A percentile compares a stretch with the other conserved stretches of the same genome.
Evolutionary conservation across 768 basidiomycete species (phyloP).

Genomic region (Rhizopogon rudus): DNA sequence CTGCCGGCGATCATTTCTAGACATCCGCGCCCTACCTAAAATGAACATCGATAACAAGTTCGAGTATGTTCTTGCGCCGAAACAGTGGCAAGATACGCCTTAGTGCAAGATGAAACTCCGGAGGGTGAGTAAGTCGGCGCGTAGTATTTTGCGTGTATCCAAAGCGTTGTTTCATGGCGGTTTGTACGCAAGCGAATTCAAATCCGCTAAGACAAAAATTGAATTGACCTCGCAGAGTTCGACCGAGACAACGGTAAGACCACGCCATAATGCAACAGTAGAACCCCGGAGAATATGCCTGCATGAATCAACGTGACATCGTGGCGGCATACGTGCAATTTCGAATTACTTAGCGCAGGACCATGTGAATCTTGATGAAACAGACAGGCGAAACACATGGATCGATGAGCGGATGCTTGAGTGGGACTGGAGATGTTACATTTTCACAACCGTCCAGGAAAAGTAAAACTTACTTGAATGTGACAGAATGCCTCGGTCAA

Average conservation of each 20-base stretch:
- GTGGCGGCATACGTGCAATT: not conserved
- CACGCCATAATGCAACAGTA: not conserved
- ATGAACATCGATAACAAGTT: not conserved
- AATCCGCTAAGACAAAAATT: no score
- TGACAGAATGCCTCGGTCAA: no score
- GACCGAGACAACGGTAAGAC: not conserved
- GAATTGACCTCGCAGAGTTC: no score
- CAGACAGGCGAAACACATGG: slow-evolving; percentile 79
- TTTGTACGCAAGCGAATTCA: no score
- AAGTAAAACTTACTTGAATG: not conserved
- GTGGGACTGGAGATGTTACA: slow-evolving; percentile 41
- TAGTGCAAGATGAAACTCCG: no score
- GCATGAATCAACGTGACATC: not conserved
- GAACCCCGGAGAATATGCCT: not conserved
- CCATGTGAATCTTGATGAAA: slow-evolving; percentile 50
- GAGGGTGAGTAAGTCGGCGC: no score
- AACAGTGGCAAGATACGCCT: not conserved
- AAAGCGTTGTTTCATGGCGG: no score
- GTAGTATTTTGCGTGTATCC: no score
- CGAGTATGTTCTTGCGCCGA: not conserved
- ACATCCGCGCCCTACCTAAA: not conserved
- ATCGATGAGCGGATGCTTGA: slow-evolving; percentile 80
- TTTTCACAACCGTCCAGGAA: slow-evolving; percentile 3
- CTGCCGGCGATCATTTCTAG: not conserved
- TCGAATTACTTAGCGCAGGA: not conserved